A percentile compares a stretch with the other conserved stretches of the same genome.
Evolutionary conservation across 1,284 basidiomycete genomes (phyloP).

Genomic region (Puccinia polysora): DNA sequence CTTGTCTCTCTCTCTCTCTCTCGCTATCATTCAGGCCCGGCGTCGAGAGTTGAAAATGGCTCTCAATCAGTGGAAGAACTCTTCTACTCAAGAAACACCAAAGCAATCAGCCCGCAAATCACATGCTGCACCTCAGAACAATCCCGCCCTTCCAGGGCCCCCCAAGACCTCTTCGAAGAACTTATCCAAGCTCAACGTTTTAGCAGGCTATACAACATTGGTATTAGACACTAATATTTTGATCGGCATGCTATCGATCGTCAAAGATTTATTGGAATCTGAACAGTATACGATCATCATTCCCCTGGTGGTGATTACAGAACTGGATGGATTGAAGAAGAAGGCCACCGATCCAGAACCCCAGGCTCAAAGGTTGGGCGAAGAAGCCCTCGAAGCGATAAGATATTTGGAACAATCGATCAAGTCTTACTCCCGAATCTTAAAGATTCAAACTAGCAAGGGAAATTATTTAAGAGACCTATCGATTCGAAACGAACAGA

Average conservation of each 20-base stretch:
- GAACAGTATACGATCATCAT: slow-evolving; percentile 80
- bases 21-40: slow-evolving; percentile 11
- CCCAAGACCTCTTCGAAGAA: slow-evolving; percentile 51
- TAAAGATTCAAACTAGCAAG: slow-evolving; percentile 90
- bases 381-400: slow-evolving; percentile 65
- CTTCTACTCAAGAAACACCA: slow-evolving; percentile 24
- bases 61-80: slow-evolving; percentile 28
- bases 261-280: slow-evolving; percentile 72
- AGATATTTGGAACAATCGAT: slow-evolving; percentile 69
- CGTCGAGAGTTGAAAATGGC: slow-evolving; percentile 49
- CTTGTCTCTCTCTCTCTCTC: slow-evolving; percentile 49
- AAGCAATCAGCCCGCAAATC: slow-evolving; percentile 5
- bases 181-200: slow-evolving; percentile 57
- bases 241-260: slow-evolving; percentile 68
- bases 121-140: slow-evolving; percentile 11
- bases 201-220: slow-evolving; percentile 81
- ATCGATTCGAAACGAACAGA: slow-evolving; percentile 74
- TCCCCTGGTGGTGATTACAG: slow-evolving; percentile 89
- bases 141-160: slow-evolving; percentile 11
- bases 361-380: slow-evolving; percentile 16
- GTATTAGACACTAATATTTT: slow-evolving; percentile 93
- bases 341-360: slow-evolving; percentile 58
- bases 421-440: slow-evolving; percentile 66
- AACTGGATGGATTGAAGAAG: slow-evolving; percentile 79
- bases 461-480: slow-evolving; percentile 88